phyloP scores from a whole-genome alignment of 2,329 filamentous ascomycete genomes.

The Botrytis deweyae region DNA sequence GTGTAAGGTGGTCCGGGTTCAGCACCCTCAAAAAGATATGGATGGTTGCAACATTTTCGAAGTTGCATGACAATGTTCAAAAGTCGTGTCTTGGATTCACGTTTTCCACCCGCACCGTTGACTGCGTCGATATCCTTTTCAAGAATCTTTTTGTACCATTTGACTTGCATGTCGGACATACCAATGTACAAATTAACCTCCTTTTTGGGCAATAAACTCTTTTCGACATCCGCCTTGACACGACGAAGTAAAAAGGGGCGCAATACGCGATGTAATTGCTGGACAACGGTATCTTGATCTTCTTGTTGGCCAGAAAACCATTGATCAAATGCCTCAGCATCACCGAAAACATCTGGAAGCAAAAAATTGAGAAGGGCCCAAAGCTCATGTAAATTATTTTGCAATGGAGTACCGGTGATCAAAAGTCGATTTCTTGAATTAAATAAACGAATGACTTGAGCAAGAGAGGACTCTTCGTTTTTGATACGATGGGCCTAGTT shows the following conservation, averaged over 20 bases:
- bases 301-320: slow-evolving; percentile 92
- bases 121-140: slow-evolving; percentile 99
- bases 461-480: slow-evolving; percentile 96
- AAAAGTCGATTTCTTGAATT: slow-evolving; percentile 91
- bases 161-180: slow-evolving; percentile 99
- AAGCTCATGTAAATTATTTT: slow-evolving; percentile 97
- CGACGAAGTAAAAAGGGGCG: slow-evolving; percentile 91
- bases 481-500: slow-evolving; percentile 85
- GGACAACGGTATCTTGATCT: slow-evolving; percentile 92
- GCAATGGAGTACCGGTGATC: slow-evolving; percentile 93
- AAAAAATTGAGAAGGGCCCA: slow-evolving; percentile 98
- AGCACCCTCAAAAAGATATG: slow-evolving; percentile 95
- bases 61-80: slow-evolving; percentile 99
- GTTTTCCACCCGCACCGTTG: slow-evolving; percentile 92
- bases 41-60: slow-evolving; percentile 97
- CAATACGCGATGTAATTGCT: slow-evolving; percentile 90
- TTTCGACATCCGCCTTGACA: slow-evolving; percentile 97
- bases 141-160: slow-evolving; percentile 98
- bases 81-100: slow-evolving; percentile 94
- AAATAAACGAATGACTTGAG: slow-evolving; percentile 94
- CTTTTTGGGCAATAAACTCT: slow-evolving; percentile 95
- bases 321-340: slow-evolving; percentile 93
- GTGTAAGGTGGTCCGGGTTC: slow-evolving; percentile 97
- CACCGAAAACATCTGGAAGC: slow-evolving; percentile 96
- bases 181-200: slow-evolving; percentile 96